Evolutionary conservation across 495 filamentous ascomycete genomes (phyloP).

Genomic region (Hypoxylon intermedium): DNA sequence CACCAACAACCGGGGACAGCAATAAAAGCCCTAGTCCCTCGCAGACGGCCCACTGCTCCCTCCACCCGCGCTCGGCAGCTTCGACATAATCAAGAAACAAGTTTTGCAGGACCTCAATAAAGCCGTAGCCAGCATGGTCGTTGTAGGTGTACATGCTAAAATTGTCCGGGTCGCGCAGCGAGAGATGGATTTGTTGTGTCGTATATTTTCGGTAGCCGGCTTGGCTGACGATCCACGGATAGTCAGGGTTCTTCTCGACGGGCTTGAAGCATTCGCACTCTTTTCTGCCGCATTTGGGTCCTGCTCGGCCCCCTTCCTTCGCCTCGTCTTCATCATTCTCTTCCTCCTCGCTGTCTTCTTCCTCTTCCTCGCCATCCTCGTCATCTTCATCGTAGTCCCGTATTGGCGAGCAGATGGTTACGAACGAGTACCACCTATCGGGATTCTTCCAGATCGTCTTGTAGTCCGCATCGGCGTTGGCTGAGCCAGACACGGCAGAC

Average conservation of each 20-base stretch:
- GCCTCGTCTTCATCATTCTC: conserved; percentile 17
- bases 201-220: conserved; percentile 44
- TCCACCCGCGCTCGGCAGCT: conserved; percentile 34
- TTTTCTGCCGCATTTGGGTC: conserved; percentile 32
- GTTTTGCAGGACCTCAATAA: conserved; percentile 48
- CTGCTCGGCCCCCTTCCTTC: conserved; percentile 21
- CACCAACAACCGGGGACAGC: not conserved
- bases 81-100: conserved; percentile 48
- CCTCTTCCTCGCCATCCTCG: conserved; percentile 22
- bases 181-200: conserved; percentile 23
- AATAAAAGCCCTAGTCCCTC: conserved; percentile 36
- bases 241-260: conserved; percentile 48
- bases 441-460: conserved; percentile 31
- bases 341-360: conserved; percentile 11
- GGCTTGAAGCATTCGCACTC: conserved; percentile 51
- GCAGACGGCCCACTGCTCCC: conserved; percentile 48
- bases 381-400: conserved; percentile 36
- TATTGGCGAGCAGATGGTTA: conserved; percentile 45
- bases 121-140: conserved; percentile 44
- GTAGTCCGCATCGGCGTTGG: conserved; percentile 48
- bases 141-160: conserved; percentile 51
- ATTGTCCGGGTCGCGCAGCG: conserved; percentile 43
- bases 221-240: conserved; percentile 48
- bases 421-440: conserved; percentile 41
- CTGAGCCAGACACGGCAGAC: conserved; percentile 50